Conservation (phyloP, 768 basidiomycete genomes). For the Ramaria rubella region DNA sequence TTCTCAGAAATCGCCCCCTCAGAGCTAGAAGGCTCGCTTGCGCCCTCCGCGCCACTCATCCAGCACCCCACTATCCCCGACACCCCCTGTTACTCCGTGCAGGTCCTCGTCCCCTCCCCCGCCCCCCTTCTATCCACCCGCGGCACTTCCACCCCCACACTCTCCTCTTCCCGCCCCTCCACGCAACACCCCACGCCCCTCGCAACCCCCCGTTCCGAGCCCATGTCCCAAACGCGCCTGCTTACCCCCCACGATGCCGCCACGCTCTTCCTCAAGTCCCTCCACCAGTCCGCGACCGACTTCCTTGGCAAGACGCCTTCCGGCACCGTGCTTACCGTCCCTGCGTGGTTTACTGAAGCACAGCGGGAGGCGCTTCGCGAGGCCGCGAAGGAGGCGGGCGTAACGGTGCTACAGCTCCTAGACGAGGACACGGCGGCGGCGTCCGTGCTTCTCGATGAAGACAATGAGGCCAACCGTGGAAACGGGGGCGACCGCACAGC, state of each 20-base stretch:
- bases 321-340: conserved; percentile 80
- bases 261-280: conserved; percentile 76
- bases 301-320: conserved; percentile 77
- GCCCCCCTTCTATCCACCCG: conserved; percentile 47
- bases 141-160: conserved; percentile 40
- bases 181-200: conserved; percentile 55
- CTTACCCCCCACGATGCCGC: conserved; percentile 81
- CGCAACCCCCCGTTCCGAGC: conserved; percentile 68
- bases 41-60: conserved; percentile 63
- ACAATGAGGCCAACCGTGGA: conserved; percentile 33
- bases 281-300: conserved; percentile 82
- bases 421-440: conserved; percentile 78
- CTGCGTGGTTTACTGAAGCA: conserved; percentile 61
- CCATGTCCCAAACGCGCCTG: conserved; percentile 56
- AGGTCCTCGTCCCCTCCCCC: conserved; percentile 73
- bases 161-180: conserved; percentile 34
- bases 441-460: conserved; percentile 28
- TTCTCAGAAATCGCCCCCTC: conserved; percentile 57
- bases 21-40: conserved; percentile 37
- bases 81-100: conserved; percentile 78
- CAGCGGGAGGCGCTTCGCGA: conserved; percentile 66
- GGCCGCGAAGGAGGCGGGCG: conserved; percentile 74
- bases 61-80: conserved; percentile 67
- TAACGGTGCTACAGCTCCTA: conserved; percentile 78
- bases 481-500: conserved; percentile 57